phyloP scores from a whole-genome alignment of 2,329 filamentous ascomycete genomes.

The Stagonosporopsis vannaccii region DNA sequence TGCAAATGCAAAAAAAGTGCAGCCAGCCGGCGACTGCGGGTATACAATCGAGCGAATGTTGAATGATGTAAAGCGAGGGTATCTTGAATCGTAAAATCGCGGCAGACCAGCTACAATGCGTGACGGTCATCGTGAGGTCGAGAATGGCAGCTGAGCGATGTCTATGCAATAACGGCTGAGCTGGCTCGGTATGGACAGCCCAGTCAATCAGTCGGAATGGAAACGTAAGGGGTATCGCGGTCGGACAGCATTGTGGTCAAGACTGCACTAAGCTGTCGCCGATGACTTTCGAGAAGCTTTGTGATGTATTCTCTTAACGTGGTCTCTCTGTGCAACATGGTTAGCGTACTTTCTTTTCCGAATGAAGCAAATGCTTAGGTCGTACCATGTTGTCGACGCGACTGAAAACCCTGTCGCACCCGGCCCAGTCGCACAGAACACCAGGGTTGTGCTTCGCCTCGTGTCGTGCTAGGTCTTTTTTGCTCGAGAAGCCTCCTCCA shows the following conservation, averaged over 20 bases:
- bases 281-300: constrained; percentile 43
- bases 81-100: constrained; percentile 38
- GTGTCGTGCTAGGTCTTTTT: constrained; percentile 67
- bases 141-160: background rate
- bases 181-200: background rate
- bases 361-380: constrained; percentile 1
- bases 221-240: background rate
- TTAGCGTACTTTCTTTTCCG: constrained; percentile 24
- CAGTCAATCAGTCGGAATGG: background rate
- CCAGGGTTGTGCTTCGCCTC: constrained; percentile 69
- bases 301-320: constrained; percentile 51
- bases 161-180: background rate
- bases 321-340: constrained; percentile 42
- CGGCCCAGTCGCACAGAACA: constrained; percentile 65
- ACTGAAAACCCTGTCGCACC: constrained; percentile 66
- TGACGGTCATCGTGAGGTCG: constrained; percentile 13
- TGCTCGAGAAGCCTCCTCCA: constrained; percentile 67
- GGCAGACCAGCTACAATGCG: constrained; percentile 22
- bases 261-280: constrained; percentile 17
- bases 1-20: constrained; percentile 26
- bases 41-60: constrained; percentile 23
- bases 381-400: constrained; percentile 68
- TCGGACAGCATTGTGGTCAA: constrained; percentile 4
- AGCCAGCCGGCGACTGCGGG: constrained; percentile 20
- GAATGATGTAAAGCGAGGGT: constrained; percentile 28